These are phyloP conservation scores for Pseudozyma tsukubaensis DNA, from an alignment of 1,284 basidiomycete species.

Conservation along the genomic window DNA sequence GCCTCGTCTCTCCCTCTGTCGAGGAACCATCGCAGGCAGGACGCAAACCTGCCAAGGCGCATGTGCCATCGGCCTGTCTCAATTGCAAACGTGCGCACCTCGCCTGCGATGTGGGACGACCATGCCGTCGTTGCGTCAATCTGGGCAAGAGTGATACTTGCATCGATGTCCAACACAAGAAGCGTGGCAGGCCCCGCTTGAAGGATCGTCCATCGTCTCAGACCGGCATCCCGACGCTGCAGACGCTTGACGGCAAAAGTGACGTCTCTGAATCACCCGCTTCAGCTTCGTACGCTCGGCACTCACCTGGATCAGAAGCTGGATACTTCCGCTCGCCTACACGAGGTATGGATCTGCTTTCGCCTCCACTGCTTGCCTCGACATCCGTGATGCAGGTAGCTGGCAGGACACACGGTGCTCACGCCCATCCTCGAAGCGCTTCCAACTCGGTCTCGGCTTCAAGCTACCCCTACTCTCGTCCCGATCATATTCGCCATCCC, in stretches of 20 bases:
- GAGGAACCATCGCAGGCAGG: slow-evolving; percentile 19
- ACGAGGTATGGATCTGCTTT: slow-evolving; percentile 24
- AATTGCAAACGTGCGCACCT: slow-evolving; percentile 62
- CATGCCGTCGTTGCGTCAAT: slow-evolving; percentile 58
- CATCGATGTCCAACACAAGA: slow-evolving; percentile 63
- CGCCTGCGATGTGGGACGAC: slow-evolving; percentile 57
- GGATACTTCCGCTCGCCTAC: slow-evolving; percentile 43
- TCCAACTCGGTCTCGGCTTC: slow-evolving; percentile 51
- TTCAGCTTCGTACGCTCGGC: slow-evolving; percentile 29
- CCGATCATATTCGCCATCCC: slow-evolving; percentile 36
- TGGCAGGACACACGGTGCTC: slow-evolving; percentile 32
- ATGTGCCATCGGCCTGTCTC: slow-evolving; percentile 57
- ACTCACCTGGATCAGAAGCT: slow-evolving; percentile 40
- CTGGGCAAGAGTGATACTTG: slow-evolving; percentile 60
- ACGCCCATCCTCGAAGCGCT: slow-evolving; percentile 33
- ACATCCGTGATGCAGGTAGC: slow-evolving; percentile 28
- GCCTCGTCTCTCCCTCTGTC: slow-evolving; percentile 18
- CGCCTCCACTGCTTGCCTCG: slow-evolving; percentile 31
- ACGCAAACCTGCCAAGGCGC: slow-evolving; percentile 54
- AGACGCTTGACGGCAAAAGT: slow-evolving; percentile 32
- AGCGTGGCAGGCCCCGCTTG: slow-evolving; percentile 55
- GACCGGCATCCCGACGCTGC: slow-evolving; percentile 19
- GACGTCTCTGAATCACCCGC: slow-evolving; percentile 39
- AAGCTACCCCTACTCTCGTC: slow-evolving; percentile 50
- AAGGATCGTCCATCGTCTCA: slow-evolving; percentile 51